Evolutionary conservation across 768 basidiomycete species (phyloP).

Genomic region (Leccinum subtestaceum): DNA sequence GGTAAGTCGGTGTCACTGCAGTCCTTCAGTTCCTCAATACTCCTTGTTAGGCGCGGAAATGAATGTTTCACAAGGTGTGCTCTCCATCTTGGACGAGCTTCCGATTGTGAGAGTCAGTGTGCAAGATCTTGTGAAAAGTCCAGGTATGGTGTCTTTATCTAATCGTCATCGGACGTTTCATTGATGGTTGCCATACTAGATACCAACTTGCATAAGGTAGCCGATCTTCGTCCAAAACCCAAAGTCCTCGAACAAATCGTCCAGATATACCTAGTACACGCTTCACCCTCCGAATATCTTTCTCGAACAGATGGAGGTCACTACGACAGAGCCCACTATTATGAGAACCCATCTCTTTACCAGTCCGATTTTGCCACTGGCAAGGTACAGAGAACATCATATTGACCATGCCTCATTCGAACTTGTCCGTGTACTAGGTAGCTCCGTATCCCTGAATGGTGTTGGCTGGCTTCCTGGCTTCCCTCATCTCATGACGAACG

Average conservation of each 20-base stretch:
- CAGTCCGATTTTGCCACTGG: conserved; percentile 59
- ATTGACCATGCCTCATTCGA: neutral
- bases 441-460: conserved; percentile 84
- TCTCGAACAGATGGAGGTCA: conserved; percentile 47
- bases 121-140: conserved; percentile 21
- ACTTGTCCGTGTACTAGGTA: conserved; percentile 42
- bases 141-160: conserved; percentile 39
- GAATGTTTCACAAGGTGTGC: too few relatives aligned
- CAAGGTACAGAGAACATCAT: conserved; percentile 42
- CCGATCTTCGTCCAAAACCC: neutral
- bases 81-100: too few relatives aligned
- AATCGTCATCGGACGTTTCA: neutral
- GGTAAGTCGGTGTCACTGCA: too few relatives aligned
- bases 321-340: conserved; percentile 72
- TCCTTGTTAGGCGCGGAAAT: too few relatives aligned
- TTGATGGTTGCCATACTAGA: conserved; percentile 35
- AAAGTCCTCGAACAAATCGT: neutral
- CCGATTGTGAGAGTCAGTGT: too few relatives aligned
- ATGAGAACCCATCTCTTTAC: conserved; percentile 64
- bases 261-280: conserved; percentile 79
- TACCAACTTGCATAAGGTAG: conserved; percentile 57
- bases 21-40: too few relatives aligned
- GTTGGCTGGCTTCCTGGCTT: conserved; percentile 78
- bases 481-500: conserved; percentile 78
- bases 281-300: conserved; percentile 67